phyloP scores from a whole-genome alignment of 805 yeast species.

The Barnettozyma vustinii region DNA sequence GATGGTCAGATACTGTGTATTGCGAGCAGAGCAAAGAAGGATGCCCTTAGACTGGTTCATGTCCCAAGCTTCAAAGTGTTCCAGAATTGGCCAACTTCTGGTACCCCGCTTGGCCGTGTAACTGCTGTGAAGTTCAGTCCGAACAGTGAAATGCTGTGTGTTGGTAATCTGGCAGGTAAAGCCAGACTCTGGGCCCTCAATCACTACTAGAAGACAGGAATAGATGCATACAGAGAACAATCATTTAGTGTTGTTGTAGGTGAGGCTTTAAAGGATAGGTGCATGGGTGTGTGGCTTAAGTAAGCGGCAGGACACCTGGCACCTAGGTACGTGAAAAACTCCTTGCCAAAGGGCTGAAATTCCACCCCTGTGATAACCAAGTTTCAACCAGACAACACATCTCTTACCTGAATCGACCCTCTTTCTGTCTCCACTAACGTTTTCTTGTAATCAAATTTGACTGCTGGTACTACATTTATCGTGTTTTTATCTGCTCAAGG shows the following conservation, averaged over 20 bases:
- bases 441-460: too few species aligned
- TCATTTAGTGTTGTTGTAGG: not conserved
- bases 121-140: slow-evolving; percentile 77
- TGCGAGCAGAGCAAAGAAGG: slow-evolving; percentile 80
- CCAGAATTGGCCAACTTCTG: slow-evolving; percentile 95
- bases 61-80: slow-evolving; percentile 82
- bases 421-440: not conserved
- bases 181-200: slow-evolving; percentile 85
- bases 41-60: slow-evolving; percentile 82
- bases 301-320: not conserved
- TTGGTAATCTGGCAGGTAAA: slow-evolving; percentile 88
- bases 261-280: too few species aligned
- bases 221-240: not conserved
- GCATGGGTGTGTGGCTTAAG: not conserved
- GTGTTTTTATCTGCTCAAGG: not conserved
- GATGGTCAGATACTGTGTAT: slow-evolving; percentile 89
- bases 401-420: not conserved
- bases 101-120: slow-evolving; percentile 94
- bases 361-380: not conserved
- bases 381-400: not conserved
- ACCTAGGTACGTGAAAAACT: not conserved
- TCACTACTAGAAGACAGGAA: slow-evolving; percentile 47
- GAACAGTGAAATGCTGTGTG: slow-evolving; percentile 72
- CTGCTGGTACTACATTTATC: not conserved
- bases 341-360: not conserved